These are phyloP conservation scores for Meyerozyma sp. DNA, from an alignment of 1,139 yeast species.

Conservation along the genomic window DNA sequence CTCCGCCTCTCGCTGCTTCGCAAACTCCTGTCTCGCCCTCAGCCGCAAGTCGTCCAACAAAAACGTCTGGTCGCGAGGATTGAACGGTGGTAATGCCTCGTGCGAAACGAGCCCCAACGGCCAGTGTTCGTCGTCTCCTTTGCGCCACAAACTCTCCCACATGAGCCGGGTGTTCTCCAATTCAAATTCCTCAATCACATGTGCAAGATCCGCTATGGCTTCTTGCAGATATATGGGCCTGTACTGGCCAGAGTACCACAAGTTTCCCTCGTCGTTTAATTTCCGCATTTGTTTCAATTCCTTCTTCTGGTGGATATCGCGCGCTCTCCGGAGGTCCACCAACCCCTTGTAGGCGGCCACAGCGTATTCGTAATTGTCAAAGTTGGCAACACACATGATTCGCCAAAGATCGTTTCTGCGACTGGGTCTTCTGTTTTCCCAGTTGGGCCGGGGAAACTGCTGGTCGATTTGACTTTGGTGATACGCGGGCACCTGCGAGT, in stretches of 20 bases:
- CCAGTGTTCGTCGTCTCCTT: constrained; percentile 74
- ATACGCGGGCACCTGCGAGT: constrained; percentile 75
- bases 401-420: constrained; percentile 87
- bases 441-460: constrained; percentile 70
- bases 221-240: constrained; percentile 91
- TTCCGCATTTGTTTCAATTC: constrained; percentile 68
- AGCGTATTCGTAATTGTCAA: constrained; percentile 60
- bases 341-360: constrained; percentile 71
- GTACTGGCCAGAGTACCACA: constrained; percentile 82
- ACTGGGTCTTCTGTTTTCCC: constrained; percentile 81
- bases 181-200: constrained; percentile 60
- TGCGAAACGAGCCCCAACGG: constrained; percentile 51
- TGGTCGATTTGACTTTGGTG: constrained; percentile 67
- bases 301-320: constrained; percentile 56
- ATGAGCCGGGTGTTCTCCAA: constrained; percentile 46
- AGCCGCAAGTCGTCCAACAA: constrained; percentile 54
- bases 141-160: constrained; percentile 88
- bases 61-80: constrained; percentile 62
- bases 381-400: constrained; percentile 80
- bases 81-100: constrained; percentile 51
- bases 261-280: constrained; percentile 70
- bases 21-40: constrained; percentile 34
- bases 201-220: constrained; percentile 81
- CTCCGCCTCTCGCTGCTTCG: constrained; percentile 8
- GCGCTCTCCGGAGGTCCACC: constrained; percentile 63